A percentile compares a stretch with the other conserved stretches of the same genome.
Evolutionary conservation across 768 basidiomycete species (phyloP).

Genomic region (Mycena maculata): DNA sequence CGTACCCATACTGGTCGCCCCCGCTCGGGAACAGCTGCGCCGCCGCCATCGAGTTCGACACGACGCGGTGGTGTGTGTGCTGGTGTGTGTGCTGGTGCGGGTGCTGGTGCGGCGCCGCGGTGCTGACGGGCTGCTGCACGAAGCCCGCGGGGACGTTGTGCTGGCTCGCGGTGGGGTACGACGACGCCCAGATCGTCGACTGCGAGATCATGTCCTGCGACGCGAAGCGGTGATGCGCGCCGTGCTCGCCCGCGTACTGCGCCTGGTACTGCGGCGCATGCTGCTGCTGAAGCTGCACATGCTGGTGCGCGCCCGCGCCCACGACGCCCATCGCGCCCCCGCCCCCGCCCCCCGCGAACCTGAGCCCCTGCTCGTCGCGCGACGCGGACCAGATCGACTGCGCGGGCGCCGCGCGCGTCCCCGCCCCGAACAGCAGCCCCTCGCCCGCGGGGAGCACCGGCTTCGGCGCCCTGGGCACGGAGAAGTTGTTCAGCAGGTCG

Average conservation of each 20-base stretch:
- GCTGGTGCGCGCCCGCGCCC: slow-evolving; percentile 18
- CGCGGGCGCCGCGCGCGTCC: slow-evolving; percentile 7
- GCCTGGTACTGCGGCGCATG: slow-evolving; percentile 1
- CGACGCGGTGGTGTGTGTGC: slow-evolving; percentile 16
- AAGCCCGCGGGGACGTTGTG: slow-evolving; percentile 12
- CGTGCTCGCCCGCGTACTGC: slow-evolving; percentile 6
- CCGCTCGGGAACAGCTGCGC: slow-evolving; percentile 30
- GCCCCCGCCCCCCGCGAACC: slow-evolving; percentile 12
- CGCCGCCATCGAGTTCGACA: slow-evolving; percentile 29
- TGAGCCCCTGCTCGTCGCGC: slow-evolving; percentile 30
- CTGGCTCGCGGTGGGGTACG: slow-evolving; percentile 25
- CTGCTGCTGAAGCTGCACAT: not conserved
- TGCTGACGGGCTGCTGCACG: not conserved
- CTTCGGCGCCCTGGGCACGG: slow-evolving; percentile 10
- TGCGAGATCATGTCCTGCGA: slow-evolving; percentile 23
- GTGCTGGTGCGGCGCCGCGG: not conserved
- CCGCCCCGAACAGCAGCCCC: slow-evolving; percentile 19
- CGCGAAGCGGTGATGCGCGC: slow-evolving; percentile 24
- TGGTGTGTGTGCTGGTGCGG: not conserved
- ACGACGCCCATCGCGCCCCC: not conserved
- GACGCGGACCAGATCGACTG: slow-evolving; percentile 37
- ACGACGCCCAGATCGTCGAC: slow-evolving; percentile 29
- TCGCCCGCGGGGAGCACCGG: not conserved
- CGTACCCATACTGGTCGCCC: slow-evolving; percentile 26
- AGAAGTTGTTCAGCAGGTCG: slow-evolving; percentile 30